Base-by-base conservation (phyloP, 148 eudicot genomes). In the Fagopyrum homotropicum region DNA sequence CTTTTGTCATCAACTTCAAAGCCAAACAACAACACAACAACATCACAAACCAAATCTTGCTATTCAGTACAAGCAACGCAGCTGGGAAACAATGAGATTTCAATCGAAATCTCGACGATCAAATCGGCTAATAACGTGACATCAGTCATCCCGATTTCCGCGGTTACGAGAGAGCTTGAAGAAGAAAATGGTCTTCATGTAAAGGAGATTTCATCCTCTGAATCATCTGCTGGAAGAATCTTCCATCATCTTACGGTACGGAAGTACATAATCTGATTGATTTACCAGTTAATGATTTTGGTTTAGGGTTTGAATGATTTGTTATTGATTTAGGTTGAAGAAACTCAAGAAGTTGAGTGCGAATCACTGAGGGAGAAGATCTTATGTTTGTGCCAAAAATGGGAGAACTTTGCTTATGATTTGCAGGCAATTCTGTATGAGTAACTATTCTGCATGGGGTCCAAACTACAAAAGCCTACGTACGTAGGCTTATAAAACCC, bases 211-310 rank as follows among this genome's bases (percentile, higher is more conserved):
- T 82, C 98, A 7, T 82, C 81, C 63, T 85, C 84, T 22, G 69
- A 82, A 43, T 80, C 92, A 35, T 81, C 69, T 80, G 83, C 85
- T 76, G 91, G 86, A 17, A 81, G 75, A 72, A 73, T 81, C 46
- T 84, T 91, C 84, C 80, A 82, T 82, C 86, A 81, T 76, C 43
- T 93, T 44, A 56, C 2, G 60, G 60, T 56, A 56, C 8, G 8
- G 0, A 9, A 49, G 7, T 49, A 3, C 4, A 2, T 69, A 6
- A 30, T 16, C 0, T 15, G 0, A 35, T 35, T 35, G 3, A 6
- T 16, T 35, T 35, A 35, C 19, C 43, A 10, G 49, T 12, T 54
- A 57, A 59, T 56, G 1, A 49, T 54, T 15, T 16, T 55, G 47
- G 45, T 16, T 35, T 35, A 35, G 40, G 40, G 40, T 35, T n/a